phyloP scores from a whole-genome alignment of 2,329 filamentous ascomycete genomes.

The Aspergillus thermomutatus region DNA sequence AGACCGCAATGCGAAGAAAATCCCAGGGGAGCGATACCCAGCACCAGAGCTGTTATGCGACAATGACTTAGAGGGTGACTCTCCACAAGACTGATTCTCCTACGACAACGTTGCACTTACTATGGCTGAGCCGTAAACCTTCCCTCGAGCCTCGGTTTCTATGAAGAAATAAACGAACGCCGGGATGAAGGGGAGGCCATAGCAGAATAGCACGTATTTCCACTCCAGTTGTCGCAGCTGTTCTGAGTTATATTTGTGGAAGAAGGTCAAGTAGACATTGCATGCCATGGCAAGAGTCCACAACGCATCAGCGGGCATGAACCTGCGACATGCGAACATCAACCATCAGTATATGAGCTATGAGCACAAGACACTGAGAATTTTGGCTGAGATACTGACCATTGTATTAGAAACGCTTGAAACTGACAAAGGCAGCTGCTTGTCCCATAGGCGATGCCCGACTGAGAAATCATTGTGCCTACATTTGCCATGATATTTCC shows the following conservation, averaged over 20 bases:
- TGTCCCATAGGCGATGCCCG: constrained; percentile 50
- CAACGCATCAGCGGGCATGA: constrained; percentile 70
- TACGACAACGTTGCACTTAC: constrained; percentile 31
- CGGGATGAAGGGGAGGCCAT: constrained; percentile 69
- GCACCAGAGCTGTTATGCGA: constrained; percentile 68
- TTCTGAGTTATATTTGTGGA: constrained; percentile 65
- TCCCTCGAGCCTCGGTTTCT: constrained; percentile 48
- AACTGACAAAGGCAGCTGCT: constrained; percentile 66
- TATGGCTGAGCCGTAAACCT: constrained; percentile 70
- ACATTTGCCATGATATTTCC: constrained; percentile 77
- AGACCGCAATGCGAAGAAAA: constrained; percentile 67
- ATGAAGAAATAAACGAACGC: constrained; percentile 67
- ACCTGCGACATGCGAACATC: constrained; percentile 49
- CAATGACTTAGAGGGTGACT: background rate
- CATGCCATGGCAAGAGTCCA: constrained; percentile 80
- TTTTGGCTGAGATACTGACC: constrained; percentile 54
- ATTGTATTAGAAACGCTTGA: constrained; percentile 77
- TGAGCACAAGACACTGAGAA: background rate
- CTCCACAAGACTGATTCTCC: background rate
- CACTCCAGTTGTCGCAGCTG: constrained; percentile 66
- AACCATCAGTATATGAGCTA: constrained; percentile 4
- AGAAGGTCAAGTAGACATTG: constrained; percentile 81
- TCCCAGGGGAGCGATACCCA: constrained; percentile 69
- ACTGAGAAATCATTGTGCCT: constrained; percentile 68
- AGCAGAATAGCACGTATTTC: constrained; percentile 66